Conservation (phyloP, 1,284 basidiomycete species). For the Hemileia vastatrix region DNA sequence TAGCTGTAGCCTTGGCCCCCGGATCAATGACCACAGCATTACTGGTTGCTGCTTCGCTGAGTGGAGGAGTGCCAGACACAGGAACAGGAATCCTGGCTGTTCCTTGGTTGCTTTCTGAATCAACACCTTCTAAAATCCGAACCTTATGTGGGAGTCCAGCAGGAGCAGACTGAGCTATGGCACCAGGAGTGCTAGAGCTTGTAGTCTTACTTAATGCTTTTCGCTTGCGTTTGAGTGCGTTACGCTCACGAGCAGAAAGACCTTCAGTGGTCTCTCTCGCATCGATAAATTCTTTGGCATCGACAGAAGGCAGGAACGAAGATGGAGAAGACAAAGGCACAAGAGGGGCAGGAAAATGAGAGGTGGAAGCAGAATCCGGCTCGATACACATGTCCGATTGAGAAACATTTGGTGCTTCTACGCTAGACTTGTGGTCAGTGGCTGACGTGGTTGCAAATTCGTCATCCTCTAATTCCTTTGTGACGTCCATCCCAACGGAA, state of each 20-base stretch:
- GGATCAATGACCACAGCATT: slow-evolving; percentile 32
- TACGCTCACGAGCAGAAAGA: slow-evolving; percentile 74
- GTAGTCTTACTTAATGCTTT: slow-evolving; percentile 65
- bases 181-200: slow-evolving; percentile 45
- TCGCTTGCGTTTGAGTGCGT: slow-evolving; percentile 79
- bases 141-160: too few relatives aligned
- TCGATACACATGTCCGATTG: slow-evolving; percentile 8
- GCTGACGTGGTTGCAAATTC: neutral
- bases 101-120: too few relatives aligned
- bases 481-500: slow-evolving; percentile 45
- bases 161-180: slow-evolving; percentile 38
- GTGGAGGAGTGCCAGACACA: neutral
- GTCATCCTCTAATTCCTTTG: slow-evolving; percentile 37
- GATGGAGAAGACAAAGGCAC: slow-evolving; percentile 4
- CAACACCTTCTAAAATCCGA: too few relatives aligned
- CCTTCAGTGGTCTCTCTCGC: slow-evolving; percentile 33
- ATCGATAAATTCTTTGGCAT: slow-evolving; percentile 23
- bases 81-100: too few relatives aligned
- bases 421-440: neutral
- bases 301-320: neutral
- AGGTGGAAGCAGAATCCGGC: neutral
- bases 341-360: neutral
- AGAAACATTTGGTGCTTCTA: neutral
- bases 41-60: slow-evolving; percentile 2
- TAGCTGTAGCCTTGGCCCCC: slow-evolving; percentile 39